Conservation (phyloP, 352 stramenopile genomes). For the Elongisporangium prolatum region DNA sequence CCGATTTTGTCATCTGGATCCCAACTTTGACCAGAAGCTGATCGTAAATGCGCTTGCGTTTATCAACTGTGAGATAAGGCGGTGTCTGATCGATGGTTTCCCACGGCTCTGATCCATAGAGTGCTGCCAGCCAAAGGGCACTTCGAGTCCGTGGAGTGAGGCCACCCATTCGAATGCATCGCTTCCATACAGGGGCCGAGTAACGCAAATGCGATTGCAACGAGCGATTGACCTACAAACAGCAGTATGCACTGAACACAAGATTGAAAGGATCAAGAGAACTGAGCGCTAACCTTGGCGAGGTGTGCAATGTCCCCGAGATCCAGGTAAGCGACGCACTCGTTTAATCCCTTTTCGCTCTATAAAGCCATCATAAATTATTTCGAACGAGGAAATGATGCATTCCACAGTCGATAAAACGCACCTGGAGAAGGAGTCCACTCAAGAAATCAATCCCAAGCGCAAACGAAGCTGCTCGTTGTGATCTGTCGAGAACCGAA, state of each 20-base stretch:
- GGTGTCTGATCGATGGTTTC: constrained; percentile 19
- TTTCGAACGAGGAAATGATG: too few relatives aligned
- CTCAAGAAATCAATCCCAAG: constrained; percentile 15
- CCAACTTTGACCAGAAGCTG: constrained; percentile 57
- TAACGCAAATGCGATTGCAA: constrained; percentile 31
- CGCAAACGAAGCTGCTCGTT: neutral
- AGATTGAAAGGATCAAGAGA: neutral
- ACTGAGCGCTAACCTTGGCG: constrained; percentile 22
- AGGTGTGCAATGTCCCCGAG: constrained; percentile 43
- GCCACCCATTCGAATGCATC: constrained; percentile 53
- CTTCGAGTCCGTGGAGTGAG: constrained; percentile 39
- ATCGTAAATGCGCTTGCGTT: constrained; percentile 53
- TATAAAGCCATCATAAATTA: constrained; percentile 10
- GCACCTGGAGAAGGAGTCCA: constrained; percentile 22
- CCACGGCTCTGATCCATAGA: constrained; percentile 51
- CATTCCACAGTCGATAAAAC: neutral
- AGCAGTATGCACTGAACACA: neutral
- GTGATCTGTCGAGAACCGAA: neutral
- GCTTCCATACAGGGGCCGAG: constrained; percentile 68
- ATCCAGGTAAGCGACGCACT: constrained; percentile 37
- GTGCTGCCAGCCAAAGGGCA: constrained; percentile 56
- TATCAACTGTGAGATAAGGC: constrained; percentile 41
- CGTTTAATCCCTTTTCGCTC: constrained; percentile 26
- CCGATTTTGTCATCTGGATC: constrained; percentile 25
- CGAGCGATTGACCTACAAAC: constrained; percentile 28